A percentile compares a stretch with the other conserved stretches of the same genome.
Evolutionary conservation across 208 protist species (phyloP).

Genomic region (Endotrypanum monterogeii): DNA sequence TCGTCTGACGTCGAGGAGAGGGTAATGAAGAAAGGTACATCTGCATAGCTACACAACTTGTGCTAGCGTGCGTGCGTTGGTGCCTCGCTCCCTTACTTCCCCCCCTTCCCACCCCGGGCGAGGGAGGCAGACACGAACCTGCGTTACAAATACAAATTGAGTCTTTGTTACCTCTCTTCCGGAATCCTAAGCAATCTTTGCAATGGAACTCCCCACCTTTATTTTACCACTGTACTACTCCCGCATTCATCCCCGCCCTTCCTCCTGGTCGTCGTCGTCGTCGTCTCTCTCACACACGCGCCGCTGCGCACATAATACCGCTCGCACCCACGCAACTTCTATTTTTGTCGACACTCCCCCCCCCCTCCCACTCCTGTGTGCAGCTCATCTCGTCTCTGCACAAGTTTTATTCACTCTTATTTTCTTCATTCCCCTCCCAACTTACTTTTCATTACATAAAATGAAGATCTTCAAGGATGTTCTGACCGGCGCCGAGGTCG

Average conservation of each 20-base stretch:
- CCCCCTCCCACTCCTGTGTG: constrained; percentile 1
- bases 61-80: neutral
- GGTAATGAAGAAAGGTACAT: neutral
- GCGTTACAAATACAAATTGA: too few species aligned
- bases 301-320: neutral
- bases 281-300: neutral
- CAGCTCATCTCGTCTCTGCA: constrained; percentile 12
- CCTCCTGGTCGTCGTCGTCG: too few species aligned
- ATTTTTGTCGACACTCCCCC: neutral
- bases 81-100: too few species aligned
- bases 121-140: too few species aligned
- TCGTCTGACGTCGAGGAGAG: neutral
- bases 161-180: too few species aligned
- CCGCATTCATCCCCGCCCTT: neutral
- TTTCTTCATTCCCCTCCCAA: neutral
- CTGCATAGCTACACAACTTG: neutral
- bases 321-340: neutral
- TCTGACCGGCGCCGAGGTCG: constrained; percentile 88
- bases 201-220: too few species aligned
- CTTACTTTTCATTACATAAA: neutral
- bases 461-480: constrained; percentile 93
- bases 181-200: too few species aligned
- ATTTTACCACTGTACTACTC: too few species aligned
- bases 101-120: too few species aligned
- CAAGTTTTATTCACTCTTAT: constrained; percentile 1